Conservation (phyloP, 2,329 filamentous ascomycete species). For the Tolypocladium endophyticum region DNA sequence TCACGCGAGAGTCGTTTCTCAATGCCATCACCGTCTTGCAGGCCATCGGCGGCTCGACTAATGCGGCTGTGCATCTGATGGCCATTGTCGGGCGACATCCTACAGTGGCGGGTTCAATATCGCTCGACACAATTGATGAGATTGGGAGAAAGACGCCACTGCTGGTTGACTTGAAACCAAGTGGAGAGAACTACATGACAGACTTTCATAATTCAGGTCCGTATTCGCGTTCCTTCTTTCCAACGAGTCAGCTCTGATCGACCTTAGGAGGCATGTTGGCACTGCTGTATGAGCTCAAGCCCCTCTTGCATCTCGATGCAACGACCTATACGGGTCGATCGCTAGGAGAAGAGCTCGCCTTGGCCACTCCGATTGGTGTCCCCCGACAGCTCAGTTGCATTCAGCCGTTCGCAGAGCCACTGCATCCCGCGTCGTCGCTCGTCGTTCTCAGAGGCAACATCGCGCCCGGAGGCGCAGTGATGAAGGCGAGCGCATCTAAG, state of each 20-base stretch:
- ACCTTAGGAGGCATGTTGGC: conserved; percentile 62
- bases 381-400: conserved; percentile 38
- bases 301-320: conserved; percentile 66
- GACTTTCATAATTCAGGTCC: conserved; percentile 64
- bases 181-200: conserved; percentile 83
- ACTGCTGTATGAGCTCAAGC: conserved; percentile 67
- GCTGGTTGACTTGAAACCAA: conserved; percentile 77
- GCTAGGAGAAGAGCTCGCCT: conserved; percentile 66
- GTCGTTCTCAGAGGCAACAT: conserved; percentile 78
- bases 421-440: conserved; percentile 69
- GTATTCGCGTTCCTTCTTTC: not conserved
- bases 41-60: conserved; percentile 75
- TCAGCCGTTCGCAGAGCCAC: conserved; percentile 50
- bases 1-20: conserved; percentile 68
- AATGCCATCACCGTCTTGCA: conserved; percentile 83
- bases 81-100: conserved; percentile 71
- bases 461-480: conserved; percentile 71
- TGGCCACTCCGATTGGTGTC: conserved; percentile 49
- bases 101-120: conserved; percentile 50
- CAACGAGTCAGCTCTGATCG: not conserved
- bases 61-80: conserved; percentile 76
- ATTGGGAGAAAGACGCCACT: conserved; percentile 70
- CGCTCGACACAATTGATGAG: conserved; percentile 66
- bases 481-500: conserved; percentile 82
- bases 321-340: conserved; percentile 79